A percentile compares a stretch with the other conserved stretches of the same genome.
These are phyloP conservation scores for Hylodesmum podocarpum DNA, from an alignment of 306 rosid species.

Conservation along the genomic window DNA sequence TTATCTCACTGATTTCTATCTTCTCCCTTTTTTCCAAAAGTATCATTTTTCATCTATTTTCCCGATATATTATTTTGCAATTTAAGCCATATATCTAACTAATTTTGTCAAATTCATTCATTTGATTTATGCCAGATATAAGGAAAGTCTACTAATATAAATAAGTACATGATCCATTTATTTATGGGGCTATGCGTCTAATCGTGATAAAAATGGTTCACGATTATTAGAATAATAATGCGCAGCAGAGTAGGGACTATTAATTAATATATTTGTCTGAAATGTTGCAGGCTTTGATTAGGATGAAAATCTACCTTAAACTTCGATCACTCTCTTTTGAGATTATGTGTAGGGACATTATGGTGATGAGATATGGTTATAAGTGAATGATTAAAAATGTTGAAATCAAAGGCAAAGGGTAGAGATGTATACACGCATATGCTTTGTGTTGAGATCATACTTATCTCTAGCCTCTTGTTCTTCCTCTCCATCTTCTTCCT, in stretches of 20 bases:
- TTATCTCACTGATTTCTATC: neutral
- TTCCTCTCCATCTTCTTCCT: neutral
- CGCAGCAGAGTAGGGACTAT: neutral
- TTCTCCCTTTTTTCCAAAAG: neutral
- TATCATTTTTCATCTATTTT: neutral
- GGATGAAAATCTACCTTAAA: slow-evolving; percentile 18
- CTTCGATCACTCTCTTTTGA: slow-evolving; percentile 6
- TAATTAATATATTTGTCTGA: neutral
- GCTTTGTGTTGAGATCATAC: slow-evolving; percentile 42
- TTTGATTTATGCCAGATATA: no score
- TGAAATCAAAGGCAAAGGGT: slow-evolving; percentile 31
- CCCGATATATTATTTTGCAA: neutral
- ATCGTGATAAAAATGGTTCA: neutral
- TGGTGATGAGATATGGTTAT: slow-evolving; percentile 3
- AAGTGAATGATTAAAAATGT: slow-evolving; percentile 43
- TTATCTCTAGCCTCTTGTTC: slow-evolving; percentile 36
- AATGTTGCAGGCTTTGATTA: neutral
- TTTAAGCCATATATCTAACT: neutral
- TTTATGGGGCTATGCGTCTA: neutral
- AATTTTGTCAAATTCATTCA: neutral
- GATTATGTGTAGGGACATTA: slow-evolving; percentile 8
- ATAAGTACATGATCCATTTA: no score
- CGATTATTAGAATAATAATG: neutral
- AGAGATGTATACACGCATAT: slow-evolving; percentile 35
- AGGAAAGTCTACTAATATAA: no score